A percentile compares a stretch with the other conserved stretches of the same genome.
Evolutionary conservation across 129 eudicot genomes (phyloP).

Genomic region (Logfia minima): DNA sequence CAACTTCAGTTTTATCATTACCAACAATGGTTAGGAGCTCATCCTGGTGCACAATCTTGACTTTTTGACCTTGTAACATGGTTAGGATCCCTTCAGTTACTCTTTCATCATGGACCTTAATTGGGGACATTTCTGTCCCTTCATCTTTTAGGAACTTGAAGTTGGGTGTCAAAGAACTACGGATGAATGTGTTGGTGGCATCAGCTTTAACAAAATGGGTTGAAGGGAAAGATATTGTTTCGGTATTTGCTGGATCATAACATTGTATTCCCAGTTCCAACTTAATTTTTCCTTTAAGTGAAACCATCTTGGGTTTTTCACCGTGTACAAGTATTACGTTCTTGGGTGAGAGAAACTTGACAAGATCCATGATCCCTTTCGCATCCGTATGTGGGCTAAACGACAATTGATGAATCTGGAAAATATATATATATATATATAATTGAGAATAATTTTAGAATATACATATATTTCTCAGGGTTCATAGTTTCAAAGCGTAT

Average conservation of each 20-base stretch:
- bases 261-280: conserved; percentile 64
- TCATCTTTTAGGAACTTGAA: conserved; percentile 57
- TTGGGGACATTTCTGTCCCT: conserved; percentile 12
- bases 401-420: conserved; percentile 82
- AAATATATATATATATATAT: neutral
- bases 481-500: too few species aligned
- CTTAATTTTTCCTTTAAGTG: conserved; percentile 58
- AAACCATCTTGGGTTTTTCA: conserved; percentile 73
- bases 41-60: conserved; percentile 58
- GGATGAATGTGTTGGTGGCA: conserved; percentile 49
- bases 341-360: conserved; percentile 87
- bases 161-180: conserved; percentile 53
- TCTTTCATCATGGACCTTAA: conserved; percentile 65
- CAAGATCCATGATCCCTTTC: conserved; percentile 93
- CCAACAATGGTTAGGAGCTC: conserved; percentile 51
- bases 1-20: conserved; percentile 40
- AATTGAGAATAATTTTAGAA: neutral
- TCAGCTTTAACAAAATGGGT: conserved; percentile 58
- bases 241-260: conserved; percentile 68
- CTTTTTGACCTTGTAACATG: conserved; percentile 40
- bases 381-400: conserved; percentile 96
- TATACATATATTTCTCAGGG: neutral
- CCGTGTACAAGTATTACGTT: conserved; percentile 86
- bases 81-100: conserved; percentile 59
- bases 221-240: conserved; percentile 55